These are phyloP conservation scores for Flaveria trinervia DNA, from an alignment of 129 eudicot genomes.

Conservation along the genomic window DNA sequence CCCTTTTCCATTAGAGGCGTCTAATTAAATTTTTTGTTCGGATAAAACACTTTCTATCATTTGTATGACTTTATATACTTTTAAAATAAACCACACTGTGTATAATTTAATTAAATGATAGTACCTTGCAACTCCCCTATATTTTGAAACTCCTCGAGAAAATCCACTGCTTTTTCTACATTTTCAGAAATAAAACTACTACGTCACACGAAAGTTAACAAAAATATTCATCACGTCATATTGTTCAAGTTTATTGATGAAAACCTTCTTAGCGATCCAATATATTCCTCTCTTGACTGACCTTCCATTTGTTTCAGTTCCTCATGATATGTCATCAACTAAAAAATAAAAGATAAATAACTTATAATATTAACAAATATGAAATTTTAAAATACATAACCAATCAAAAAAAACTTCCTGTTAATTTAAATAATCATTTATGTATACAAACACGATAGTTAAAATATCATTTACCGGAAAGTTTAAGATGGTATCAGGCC, in stretches of 20 bases:
- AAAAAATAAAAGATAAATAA: background rate
- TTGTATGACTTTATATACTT: too few relatives aligned
- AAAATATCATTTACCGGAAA: conserved; percentile 57
- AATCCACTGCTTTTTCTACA: conserved; percentile 81
- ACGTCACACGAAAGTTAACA: background rate
- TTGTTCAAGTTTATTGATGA: background rate
- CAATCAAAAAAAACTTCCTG: background rate
- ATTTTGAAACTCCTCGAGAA: conserved; percentile 83
- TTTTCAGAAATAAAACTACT: background rate
- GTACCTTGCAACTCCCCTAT: conserved; percentile 90
- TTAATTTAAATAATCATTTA: background rate
- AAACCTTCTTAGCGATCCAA: conserved; percentile 83
- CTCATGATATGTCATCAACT: conserved; percentile 64
- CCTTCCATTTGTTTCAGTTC: conserved; percentile 74
- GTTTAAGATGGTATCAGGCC: conserved; percentile 73
- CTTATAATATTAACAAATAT: background rate
- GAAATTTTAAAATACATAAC: background rate
- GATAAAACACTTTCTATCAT: too few relatives aligned
- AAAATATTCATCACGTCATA: background rate
- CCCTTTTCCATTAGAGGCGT: too few relatives aligned
- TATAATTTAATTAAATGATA: background rate
- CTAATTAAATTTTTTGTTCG: too few relatives aligned
- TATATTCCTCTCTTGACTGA: conserved; percentile 80
- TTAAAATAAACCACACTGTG: too few relatives aligned
- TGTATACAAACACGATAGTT: too few relatives aligned